Base-by-base conservation (phyloP, 768 basidiomycete species). In the Auriscalpium microsporum region DNA sequence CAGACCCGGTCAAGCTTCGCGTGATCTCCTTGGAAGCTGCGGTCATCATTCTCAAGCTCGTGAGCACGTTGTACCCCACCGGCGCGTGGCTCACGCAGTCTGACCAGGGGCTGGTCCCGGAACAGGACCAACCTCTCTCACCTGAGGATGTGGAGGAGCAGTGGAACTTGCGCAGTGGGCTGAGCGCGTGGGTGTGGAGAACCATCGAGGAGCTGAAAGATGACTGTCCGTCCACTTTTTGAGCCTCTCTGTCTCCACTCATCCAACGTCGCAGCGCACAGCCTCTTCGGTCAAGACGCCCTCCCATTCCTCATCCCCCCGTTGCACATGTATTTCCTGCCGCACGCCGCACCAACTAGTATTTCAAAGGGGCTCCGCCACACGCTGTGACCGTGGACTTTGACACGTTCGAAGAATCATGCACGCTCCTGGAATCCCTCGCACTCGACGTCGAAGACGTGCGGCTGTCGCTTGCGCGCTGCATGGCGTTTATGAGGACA, bases 181-280 rank as follows among this genome's bases (percentile, higher is more conserved):
- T 91, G 33, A 81, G 85, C 2, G 80, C 77, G 46, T 92, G 90
- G 90, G 78, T 81, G 44, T 91, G 89, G 87, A 77, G 83, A 61
- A 77, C 80, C 2, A 78, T 90, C n/a, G 76, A 79, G 7, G 86
- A 86, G 63, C 76, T 90, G 47, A 82, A 80, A 65, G 84, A 87
- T 50, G 86, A 89, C 62, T 75, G 87, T 86, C 11, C 28, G 8
- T 48, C 14, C 7, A 17, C 14, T 7, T 55, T 45, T 19, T 45
- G 28, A 28, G 28, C 28, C 28, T 28, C 28, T 56, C 16, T 35
- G 8, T 16, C 34, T 17, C 36, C 48, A 44, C 52, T 62, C 10
- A 50, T 14, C 44, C 9, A 17, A 3, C 28, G 50, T 44, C 56
- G 44, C 62, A 83, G 82, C 77, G 49, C 72, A 77, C 17, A 78